Conservation (phyloP, 495 filamentous ascomycete genomes). For the Hypoxylon fuscum region DNA sequence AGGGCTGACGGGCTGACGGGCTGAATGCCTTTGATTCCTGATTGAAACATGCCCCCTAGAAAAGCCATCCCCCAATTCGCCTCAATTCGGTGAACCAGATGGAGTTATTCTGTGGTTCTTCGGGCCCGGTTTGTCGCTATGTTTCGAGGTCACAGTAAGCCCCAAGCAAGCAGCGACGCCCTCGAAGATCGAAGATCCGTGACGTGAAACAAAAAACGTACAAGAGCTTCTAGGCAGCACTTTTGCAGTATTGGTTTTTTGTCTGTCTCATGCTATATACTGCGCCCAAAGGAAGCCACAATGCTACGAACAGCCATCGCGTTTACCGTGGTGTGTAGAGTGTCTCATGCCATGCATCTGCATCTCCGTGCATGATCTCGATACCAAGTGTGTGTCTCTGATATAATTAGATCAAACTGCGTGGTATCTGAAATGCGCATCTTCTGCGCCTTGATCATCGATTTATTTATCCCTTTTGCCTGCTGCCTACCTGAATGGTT, state of each 20-base stretch:
- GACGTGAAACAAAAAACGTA: conserved; percentile 2
- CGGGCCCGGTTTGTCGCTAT: conserved; percentile 23
- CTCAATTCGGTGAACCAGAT: too few relatives aligned
- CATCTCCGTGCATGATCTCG: conserved; percentile 3
- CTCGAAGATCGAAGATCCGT: too few relatives aligned
- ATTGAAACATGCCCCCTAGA: too few relatives aligned
- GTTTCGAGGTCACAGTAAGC: conserved; percentile 13
- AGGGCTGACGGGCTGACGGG: too few relatives aligned
- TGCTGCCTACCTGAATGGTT: too few relatives aligned
- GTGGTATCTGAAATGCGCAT: too few relatives aligned
- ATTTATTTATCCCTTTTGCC: conserved; percentile 6
- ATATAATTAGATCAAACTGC: conserved; percentile 20
- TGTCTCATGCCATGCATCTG: conserved; percentile 1
- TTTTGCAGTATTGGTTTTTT: too few relatives aligned
- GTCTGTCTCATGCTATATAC: neutral
- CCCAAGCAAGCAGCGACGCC: too few relatives aligned
- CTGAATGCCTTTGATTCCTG: too few relatives aligned
- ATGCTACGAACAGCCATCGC: neutral
- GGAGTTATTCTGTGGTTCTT: conserved; percentile 4
- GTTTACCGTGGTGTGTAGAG: neutral
- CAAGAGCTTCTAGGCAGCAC: too few relatives aligned
- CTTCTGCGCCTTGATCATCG: neutral
- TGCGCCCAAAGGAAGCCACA: neutral
- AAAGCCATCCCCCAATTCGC: too few relatives aligned
- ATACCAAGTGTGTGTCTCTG: neutral